Evolutionary conservation across 2,329 filamentous ascomycete species (phyloP), one percentile per base, ranked within the genome.

Genomic region (Zymoseptoria tritici): DNA sequence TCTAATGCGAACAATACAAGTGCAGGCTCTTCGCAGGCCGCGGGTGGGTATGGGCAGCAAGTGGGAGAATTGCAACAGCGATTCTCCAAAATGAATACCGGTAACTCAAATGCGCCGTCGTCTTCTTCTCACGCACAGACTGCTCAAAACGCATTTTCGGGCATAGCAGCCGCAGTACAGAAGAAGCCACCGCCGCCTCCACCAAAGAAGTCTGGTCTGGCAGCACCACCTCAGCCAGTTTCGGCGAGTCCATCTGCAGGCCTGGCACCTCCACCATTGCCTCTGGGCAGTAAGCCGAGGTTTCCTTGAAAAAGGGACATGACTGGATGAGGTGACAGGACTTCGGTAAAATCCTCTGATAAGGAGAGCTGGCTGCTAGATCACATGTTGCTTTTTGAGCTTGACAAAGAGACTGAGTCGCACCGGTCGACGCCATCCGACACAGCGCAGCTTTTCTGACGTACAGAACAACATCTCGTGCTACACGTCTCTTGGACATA

Each of bases 61-160:
- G 36, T 46, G 59, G 83, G 79, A 64, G 85, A 89, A 68, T 76
- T 93, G 0, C 87, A 90, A 69, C 83, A 84, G 22, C 82, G 86
- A 36, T 91, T 91, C 73, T 69, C 75, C 1, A 72, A 69, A 9
- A 71, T 83, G 54, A 81, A 80, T 62, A 76, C 73, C n/a, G 76
- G 71, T 46, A 46, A 6, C 36, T 13, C 36, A 16, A 46, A 6
- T 49, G 50, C 66, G 9, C 60, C 62, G 24, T 57, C 61, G 31
- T 60, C 56, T 13, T 26, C 59, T 20, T 42, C 49, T 31, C 36
- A 46, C 16, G 36, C 36, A 7, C 13, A 46, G 11, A 46, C 36
- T n/a, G 36, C 29, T 59, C 54, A 42, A 61, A 51, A 61, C 71
- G 60, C 71, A 67, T 58, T 74, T 68, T 54, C 59, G 9, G 67